Evolutionary conservation across 1,284 basidiomycete genomes (phyloP).

Genomic region (Tylopilus sp.): DNA sequence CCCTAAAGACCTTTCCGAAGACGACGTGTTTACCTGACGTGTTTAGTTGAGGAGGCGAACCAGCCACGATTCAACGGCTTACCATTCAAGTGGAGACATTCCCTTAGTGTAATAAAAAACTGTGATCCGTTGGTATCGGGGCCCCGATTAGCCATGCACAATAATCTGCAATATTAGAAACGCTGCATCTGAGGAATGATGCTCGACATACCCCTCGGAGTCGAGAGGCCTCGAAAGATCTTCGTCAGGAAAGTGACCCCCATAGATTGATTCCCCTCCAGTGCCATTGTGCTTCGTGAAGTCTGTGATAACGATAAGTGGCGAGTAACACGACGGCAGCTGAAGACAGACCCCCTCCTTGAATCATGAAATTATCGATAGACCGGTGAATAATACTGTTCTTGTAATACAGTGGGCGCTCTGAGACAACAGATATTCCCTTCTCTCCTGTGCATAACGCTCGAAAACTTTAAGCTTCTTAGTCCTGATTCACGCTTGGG

Average conservation of each 20-base stretch:
- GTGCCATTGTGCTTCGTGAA: conserved; percentile 76
- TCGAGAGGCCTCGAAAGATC: conserved; percentile 67
- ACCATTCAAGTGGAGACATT: conserved; percentile 71
- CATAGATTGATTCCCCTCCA: conserved; percentile 84
- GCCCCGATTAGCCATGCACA: conserved; percentile 84
- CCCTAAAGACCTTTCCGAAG: conserved; percentile 63
- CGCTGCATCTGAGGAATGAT: neutral
- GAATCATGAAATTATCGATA: conserved; percentile 87
- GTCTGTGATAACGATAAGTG: conserved; percentile 40
- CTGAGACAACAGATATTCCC: conserved; percentile 60
- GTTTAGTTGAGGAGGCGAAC: conserved; percentile 11
- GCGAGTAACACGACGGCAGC: neutral
- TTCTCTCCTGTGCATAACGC: conserved; percentile 86
- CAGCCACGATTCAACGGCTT: conserved; percentile 4
- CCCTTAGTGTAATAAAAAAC: conserved; percentile 77
- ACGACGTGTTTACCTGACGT: conserved; percentile 73
- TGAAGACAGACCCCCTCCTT: conserved; percentile 58
- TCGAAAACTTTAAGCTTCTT: conserved; percentile 60
- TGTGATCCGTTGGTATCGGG: conserved; percentile 79
- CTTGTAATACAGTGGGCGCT: conserved; percentile 79
- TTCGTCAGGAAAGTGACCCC: conserved; percentile 72
- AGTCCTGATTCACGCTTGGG: conserved; percentile 2
- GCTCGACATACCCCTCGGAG: conserved; percentile 45
- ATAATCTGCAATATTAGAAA: conserved; percentile 40
- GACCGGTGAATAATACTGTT: conserved; percentile 75